Evolutionary conservation across 768 basidiomycete species (phyloP).

Genomic region (Pulveroboletus sp.): DNA sequence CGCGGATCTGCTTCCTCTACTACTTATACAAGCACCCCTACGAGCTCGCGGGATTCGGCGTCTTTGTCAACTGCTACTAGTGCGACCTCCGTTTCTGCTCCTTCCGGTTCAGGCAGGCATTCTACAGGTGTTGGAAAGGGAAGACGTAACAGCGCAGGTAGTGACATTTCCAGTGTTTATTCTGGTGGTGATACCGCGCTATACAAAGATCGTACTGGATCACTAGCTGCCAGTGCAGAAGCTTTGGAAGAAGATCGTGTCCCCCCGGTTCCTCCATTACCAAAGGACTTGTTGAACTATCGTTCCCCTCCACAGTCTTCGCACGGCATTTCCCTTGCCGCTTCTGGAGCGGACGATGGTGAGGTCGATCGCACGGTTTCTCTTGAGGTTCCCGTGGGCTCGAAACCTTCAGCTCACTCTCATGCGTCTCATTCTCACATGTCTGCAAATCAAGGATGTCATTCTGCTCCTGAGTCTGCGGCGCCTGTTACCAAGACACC

Average conservation of each 20-base stretch:
- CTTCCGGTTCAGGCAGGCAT: constrained; percentile 63
- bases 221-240: constrained; percentile 56
- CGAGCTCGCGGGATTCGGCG: constrained; percentile 85
- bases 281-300: constrained; percentile 81
- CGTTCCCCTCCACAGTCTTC: constrained; percentile 65
- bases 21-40: constrained; percentile 73
- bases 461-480: constrained; percentile 38
- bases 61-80: constrained; percentile 76
- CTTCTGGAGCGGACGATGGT: constrained; percentile 40
- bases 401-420: constrained; percentile 23
- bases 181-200: constrained; percentile 56
- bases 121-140: constrained; percentile 56
- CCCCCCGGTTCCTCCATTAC: constrained; percentile 91
- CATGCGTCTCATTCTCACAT: constrained; percentile 37
- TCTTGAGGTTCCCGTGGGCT: constrained; percentile 44
- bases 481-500: constrained; percentile 65
- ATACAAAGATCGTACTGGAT: constrained; percentile 65
- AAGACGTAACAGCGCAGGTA: constrained; percentile 78
- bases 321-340: constrained; percentile 48
- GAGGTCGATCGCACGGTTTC: constrained; percentile 46
- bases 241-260: constrained; percentile 58
- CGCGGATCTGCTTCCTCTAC: constrained; percentile 88
- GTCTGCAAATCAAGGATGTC: constrained; percentile 34
- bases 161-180: constrained; percentile 75
- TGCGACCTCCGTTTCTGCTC: constrained; percentile 63